phyloP scores from a whole-genome alignment of 2,329 filamentous ascomycete species.

The Scytalidium lignicola region DNA sequence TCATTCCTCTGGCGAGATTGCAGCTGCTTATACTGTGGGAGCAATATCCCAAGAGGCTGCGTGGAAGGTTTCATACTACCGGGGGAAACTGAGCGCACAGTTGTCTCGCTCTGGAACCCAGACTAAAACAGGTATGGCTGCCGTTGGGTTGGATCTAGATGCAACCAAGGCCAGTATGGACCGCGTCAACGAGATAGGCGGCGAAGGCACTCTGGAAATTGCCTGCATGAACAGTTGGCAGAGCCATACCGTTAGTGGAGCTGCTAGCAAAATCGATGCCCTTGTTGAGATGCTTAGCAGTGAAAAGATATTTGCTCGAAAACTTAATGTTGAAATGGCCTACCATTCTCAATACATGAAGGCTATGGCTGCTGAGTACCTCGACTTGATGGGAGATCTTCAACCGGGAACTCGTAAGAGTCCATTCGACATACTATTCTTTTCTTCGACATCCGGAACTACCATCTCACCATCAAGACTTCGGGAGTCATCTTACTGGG shows the following conservation, averaged over 20 bases:
- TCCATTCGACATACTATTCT: neutral
- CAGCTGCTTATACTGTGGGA: conserved; percentile 38
- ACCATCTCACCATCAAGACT: conserved; percentile 6
- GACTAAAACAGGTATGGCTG: conserved; percentile 1
- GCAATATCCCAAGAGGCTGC: conserved; percentile 28
- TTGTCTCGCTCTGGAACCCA: neutral
- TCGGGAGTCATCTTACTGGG: conserved; percentile 37
- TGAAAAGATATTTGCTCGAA: conserved; percentile 14
- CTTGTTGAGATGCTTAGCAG: conserved; percentile 9
- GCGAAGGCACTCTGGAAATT: conserved; percentile 11
- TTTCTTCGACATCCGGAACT: neutral
- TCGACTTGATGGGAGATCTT: neutral
- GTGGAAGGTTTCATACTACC: conserved; percentile 40
- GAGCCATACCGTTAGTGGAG: conserved; percentile 21
- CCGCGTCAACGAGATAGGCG: conserved; percentile 46
- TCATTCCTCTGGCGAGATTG: conserved; percentile 45
- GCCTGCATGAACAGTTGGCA: conserved; percentile 25
- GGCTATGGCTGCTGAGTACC: conserved; percentile 7
- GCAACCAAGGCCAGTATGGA: conserved; percentile 24
- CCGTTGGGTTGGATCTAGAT: neutral
- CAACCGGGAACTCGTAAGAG: neutral
- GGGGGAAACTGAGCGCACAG: conserved; percentile 13
- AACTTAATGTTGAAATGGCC: conserved; percentile 19
- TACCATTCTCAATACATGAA: conserved; percentile 25
- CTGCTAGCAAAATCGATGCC: conserved; percentile 3